Evolutionary conservation across 2,329 filamentous ascomycete species (phyloP), one percentile per base, ranked within the genome.

Genomic region (Celoporthe dispersa): DNA sequence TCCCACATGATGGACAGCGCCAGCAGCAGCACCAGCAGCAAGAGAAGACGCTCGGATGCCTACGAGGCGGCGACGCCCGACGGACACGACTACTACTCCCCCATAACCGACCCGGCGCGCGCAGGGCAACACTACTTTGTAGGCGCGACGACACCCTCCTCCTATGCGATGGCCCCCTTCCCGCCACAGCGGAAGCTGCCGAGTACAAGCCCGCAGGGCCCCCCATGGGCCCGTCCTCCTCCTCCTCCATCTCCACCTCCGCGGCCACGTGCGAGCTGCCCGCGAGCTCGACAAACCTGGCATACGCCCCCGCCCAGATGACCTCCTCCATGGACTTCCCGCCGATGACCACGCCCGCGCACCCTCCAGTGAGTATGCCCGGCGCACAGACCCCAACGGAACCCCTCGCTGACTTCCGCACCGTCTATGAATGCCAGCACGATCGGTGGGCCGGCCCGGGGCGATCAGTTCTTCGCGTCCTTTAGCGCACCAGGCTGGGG

Each of bases 361-460:
- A 57, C 44, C 63, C 69, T 66, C 60, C 69, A 65, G 69, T 70
- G 66, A 70, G 69, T 70, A 70, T 63, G 44, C 44, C 60, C 31
- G 41, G 41, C 31, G 48, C 51, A 44, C 28, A 53, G 25, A 31
- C 41, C 64, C 19, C 44, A 44, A 55, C 48, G 41, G 67, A 25
- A 19, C 12, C n/a, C 3, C 16, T 55, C 63, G 64, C 63, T 69
- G 67, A 66, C 70, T 41, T 69, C 70, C 48, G 48, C 44, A 57
- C 67, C 48, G 70, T 64, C 70, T 35, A 55, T 69, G 35, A 63
- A 67, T 39, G 39, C 62, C 2, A 66, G 57, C 31, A 41, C 69
- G 14, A 60, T 70, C 41, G 67, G 66, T 53, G 70, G 70, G 11
- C 55, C 64, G 39, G 53, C 35, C 51, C 67, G 70, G 35, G 31